A percentile compares a stretch with the other conserved stretches of the same genome.
Conservation (phyloP, 1,284 basidiomycete genomes). For the Mycena citricolor region DNA sequence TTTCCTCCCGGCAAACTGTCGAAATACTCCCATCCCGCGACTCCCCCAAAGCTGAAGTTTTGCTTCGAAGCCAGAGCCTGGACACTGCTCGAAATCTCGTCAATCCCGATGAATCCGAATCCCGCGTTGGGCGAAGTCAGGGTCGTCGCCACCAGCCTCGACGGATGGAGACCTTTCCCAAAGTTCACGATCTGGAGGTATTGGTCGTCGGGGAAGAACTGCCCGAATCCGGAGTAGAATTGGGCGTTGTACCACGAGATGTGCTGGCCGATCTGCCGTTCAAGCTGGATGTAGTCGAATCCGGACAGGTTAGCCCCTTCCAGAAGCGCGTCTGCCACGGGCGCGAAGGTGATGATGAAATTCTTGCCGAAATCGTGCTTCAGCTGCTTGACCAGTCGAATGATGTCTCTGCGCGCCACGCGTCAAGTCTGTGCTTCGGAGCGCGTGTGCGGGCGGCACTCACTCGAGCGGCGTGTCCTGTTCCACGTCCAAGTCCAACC, state of each 20-base stretch:
- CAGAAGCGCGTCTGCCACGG: slow-evolving; percentile 23
- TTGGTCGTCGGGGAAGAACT: slow-evolving; percentile 23
- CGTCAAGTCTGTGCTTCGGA: too few relatives aligned
- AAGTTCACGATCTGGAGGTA: slow-evolving; percentile 24
- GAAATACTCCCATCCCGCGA: slow-evolving; percentile 28
- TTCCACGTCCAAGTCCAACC: slow-evolving; percentile 28
- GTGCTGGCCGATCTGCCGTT: slow-evolving; percentile 12
- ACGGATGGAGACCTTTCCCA: slow-evolving; percentile 21
- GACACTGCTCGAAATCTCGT: slow-evolving; percentile 17
- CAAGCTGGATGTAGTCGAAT: slow-evolving; percentile 26
- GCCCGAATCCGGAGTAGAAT: slow-evolving; percentile 28
- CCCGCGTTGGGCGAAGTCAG: slow-evolving; percentile 24
- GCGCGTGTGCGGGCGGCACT: too few relatives aligned
- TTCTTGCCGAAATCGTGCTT: slow-evolving; percentile 24
- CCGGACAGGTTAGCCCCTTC: slow-evolving; percentile 26
- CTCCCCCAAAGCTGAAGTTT: slow-evolving; percentile 24
- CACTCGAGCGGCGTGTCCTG: slow-evolving; percentile 18
- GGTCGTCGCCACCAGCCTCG: slow-evolving; percentile 23
- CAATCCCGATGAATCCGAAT: slow-evolving; percentile 20
- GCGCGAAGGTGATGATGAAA: slow-evolving; percentile 27
- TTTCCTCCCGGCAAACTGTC: slow-evolving; percentile 14
- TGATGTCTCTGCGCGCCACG: too few relatives aligned
- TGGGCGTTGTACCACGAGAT: slow-evolving; percentile 28
- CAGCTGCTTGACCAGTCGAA: slow-evolving; percentile 22
- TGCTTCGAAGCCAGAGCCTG: slow-evolving; percentile 16